Conservation (phyloP, 2,329 filamentous ascomycete species). For the Trichoderma polysporum region DNA sequence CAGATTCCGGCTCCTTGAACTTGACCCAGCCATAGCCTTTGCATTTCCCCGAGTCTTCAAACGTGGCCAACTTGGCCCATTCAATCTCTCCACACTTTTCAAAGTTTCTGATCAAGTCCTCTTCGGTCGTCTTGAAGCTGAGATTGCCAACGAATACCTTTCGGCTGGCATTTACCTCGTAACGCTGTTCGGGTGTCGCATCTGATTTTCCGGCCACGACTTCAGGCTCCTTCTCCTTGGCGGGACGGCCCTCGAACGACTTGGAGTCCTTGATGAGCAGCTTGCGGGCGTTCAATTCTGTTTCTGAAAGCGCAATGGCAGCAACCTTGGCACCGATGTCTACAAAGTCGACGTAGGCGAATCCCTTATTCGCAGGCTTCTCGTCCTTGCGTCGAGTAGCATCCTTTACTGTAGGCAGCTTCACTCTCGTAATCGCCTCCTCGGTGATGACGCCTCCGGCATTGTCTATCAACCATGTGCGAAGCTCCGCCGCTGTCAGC, state of each 20-base stretch:
- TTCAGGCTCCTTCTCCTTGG: conserved; percentile 53
- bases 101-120: conserved; percentile 79
- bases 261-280: conserved; percentile 92
- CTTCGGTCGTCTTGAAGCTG: conserved; percentile 76
- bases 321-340: conserved; percentile 67
- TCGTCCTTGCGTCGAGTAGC: conserved; percentile 35
- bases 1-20: conserved; percentile 76
- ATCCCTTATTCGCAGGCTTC: conserved; percentile 73
- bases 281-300: conserved; percentile 70
- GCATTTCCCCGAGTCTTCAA: conserved; percentile 96
- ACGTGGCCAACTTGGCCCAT: conserved; percentile 86
- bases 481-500: conserved; percentile 70
- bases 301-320: conserved; percentile 86
- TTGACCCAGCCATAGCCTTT: conserved; percentile 97
- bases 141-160: conserved; percentile 93
- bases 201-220: conserved; percentile 31
- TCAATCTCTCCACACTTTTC: conserved; percentile 79
- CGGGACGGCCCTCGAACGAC: conserved; percentile 85
- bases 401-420: conserved; percentile 69
- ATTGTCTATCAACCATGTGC: conserved; percentile 74
- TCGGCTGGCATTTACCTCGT: conserved; percentile 62
- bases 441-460: conserved; percentile 65
- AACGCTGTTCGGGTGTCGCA: conserved; percentile 37
- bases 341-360: conserved; percentile 92
- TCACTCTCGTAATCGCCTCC: conserved; percentile 77